A percentile compares a stretch with the other conserved stretches of the same genome.
phyloP scores from a whole-genome alignment of 73 alveolate genomes.

The Uronychia setigera region DNA sequence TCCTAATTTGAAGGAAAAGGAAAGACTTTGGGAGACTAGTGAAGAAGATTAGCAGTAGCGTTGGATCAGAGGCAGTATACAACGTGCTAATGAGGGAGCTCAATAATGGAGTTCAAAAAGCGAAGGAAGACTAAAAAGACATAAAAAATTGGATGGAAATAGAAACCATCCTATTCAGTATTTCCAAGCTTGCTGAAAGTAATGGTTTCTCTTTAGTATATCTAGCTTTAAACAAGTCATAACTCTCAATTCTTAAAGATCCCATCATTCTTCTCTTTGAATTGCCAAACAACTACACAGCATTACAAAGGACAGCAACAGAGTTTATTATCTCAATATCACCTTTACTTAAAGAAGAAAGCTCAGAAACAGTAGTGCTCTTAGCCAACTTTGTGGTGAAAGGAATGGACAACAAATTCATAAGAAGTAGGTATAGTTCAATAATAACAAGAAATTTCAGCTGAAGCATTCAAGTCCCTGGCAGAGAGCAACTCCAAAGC shows the following conservation, averaged over 20 bases:
- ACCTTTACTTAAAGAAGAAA: not conserved
- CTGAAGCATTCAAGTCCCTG: not conserved
- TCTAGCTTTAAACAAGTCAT: not conserved
- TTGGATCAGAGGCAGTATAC: not conserved
- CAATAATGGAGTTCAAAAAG: not conserved
- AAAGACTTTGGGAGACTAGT: not conserved
- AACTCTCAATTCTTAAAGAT: not conserved
- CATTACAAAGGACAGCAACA: not conserved
- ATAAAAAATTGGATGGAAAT: not conserved
- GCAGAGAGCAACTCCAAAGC: not conserved
- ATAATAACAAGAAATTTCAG: not conserved
- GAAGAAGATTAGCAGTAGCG: not conserved
- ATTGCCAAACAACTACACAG: not conserved
- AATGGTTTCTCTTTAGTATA: too few relatives aligned
- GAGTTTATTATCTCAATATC: not conserved
- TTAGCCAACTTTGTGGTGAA: not conserved
- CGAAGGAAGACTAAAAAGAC: not conserved
- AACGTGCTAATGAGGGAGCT: not conserved
- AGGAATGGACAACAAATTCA: not conserved
- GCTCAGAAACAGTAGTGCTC: not conserved
- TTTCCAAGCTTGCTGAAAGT: slow-evolving; percentile 1
- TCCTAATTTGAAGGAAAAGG: not conserved
- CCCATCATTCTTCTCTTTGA: not conserved
- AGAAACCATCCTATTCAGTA: not conserved
- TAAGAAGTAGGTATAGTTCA: not conserved